Base-by-base conservation (phyloP, 2,329 filamentous ascomycete genomes). In the Dryadomyces quercus-mongolicae region DNA sequence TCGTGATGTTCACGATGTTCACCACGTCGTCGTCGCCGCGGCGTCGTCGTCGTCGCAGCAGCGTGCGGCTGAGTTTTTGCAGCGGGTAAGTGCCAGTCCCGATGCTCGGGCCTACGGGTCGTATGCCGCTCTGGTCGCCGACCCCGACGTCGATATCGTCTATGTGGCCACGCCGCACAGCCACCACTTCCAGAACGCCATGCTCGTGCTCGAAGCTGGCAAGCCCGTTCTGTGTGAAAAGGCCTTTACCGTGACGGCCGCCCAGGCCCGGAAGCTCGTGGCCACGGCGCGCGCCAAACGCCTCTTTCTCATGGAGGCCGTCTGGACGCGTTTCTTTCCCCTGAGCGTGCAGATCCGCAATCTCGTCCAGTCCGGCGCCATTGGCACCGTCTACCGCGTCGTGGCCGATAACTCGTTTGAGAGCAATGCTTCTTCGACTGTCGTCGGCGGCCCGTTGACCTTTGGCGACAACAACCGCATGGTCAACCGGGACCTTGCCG, bases 181-280 rank as follows among this genome's bases (percentile, higher is more conserved):
- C 62, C 90, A 95, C 68, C 90, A 95, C 73, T 95, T 91, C 73
- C 88, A 94, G 68, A 92, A 95, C 70, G 80, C 82, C 59, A 88
- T 90, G 80, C 78, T 94, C n/a, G 86, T 84, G 46, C 75, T 95
- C 43, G 79, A 88, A 60, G 86, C 86, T 8, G 86, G 88, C 63
- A 95, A 95, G 75, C 78, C 92, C 63, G 88, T 95, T 34, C 78
- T 95, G 38, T 95, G 89, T 68, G 90, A 95, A 70, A 95, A 95
- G 75, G 81, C 90, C 0, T 84, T 95, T 62, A 94, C 89, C 1
- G 86, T 92, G 58, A 95, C 85, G 59, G 88, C 86, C 2, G 74
- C 81, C 10, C 90, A 95, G 70, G 74, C 86, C 22, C 81, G 80
- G 68, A 82, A 82, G 66, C 75, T 95, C 25, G 78, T 84, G 51